Percentiles rank a stretch among this genome's conserved stretches.
Conservation (phyloP, 345 rosid genomes). For the Leavenworthia alabamica region DNA sequence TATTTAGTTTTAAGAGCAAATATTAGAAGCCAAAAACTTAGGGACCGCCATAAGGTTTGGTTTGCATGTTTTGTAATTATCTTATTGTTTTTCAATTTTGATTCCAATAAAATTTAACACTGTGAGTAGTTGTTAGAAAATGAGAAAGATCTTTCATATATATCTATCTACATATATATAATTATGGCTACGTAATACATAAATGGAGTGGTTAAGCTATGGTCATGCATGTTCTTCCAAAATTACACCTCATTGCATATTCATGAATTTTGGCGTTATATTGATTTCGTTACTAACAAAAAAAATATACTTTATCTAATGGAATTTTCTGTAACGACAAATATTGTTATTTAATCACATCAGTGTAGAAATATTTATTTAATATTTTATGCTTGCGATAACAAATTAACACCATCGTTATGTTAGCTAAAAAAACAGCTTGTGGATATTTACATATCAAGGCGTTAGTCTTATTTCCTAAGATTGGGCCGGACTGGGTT, state of each 20-base stretch:
- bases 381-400: not conserved
- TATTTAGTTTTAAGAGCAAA: not conserved
- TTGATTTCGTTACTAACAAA: not conserved
- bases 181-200: not conserved
- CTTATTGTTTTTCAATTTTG: not conserved
- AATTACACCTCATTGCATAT: slow-evolving; percentile 15
- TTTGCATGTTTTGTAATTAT: not conserved
- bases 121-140: not conserved
- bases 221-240: slow-evolving; percentile 17
- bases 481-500: not conserved
- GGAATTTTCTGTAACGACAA: not conserved
- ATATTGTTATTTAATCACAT: not conserved
- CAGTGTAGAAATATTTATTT: not conserved
- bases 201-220: slow-evolving; percentile 16
- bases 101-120: slow-evolving; percentile 1
- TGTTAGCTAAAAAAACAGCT: not conserved
- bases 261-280: slow-evolving; percentile 12
- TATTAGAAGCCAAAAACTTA: not conserved
- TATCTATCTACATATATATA: not conserved
- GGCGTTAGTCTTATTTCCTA: not conserved
- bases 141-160: not conserved
- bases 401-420: too few relatives aligned
- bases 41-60: slow-evolving; percentile 1
- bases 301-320: not conserved
- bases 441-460: not conserved